Percentiles rank a stretch among this genome's conserved stretches.
Conservation (phyloP, 805 yeast genomes). For the Maudiozyma saulgeensis region DNA sequence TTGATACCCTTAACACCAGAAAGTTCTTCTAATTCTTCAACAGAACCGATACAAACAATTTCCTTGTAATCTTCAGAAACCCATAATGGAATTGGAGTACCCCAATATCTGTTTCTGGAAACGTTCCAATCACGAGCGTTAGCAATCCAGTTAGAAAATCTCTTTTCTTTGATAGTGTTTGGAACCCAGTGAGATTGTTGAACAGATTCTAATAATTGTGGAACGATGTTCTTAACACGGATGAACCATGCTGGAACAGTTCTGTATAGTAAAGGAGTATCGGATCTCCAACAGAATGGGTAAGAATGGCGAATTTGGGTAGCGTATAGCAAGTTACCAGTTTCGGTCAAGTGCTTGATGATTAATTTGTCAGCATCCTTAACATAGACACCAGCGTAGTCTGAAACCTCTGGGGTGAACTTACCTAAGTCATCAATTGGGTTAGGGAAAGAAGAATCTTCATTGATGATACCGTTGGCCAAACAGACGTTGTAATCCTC, state of each 20-base stretch:
- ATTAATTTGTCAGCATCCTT: conserved; percentile 92
- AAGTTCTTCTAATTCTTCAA: conserved; percentile 74
- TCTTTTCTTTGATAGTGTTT: conserved; percentile 74
- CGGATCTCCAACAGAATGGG: conserved; percentile 99
- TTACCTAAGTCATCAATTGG: conserved; percentile 92
- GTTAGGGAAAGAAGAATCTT: conserved; percentile 69
- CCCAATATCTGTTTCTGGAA: conserved; percentile 98
- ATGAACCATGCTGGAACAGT: conserved; percentile 99
- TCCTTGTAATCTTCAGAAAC: conserved; percentile 89
- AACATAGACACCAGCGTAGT: conserved; percentile 75
- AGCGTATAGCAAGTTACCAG: conserved; percentile 64
- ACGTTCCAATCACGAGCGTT: conserved; percentile 99
- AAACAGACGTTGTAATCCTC: conserved; percentile 84
- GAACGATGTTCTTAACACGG: conserved; percentile 76
- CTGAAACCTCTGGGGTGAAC: conserved; percentile 66
- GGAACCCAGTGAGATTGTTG: conserved; percentile 95
- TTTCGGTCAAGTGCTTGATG: conserved; percentile 70
- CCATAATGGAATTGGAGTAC: conserved; percentile 98
- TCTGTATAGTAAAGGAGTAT: conserved; percentile 91
- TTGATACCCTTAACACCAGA: conserved; percentile 75
- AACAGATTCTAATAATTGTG: conserved; percentile 80
- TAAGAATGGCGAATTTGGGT: conserved; percentile 89
- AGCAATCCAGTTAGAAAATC: conserved; percentile 96
- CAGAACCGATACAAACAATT: conserved; percentile 85
- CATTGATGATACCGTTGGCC: conserved; percentile 63